Evolutionary conservation across 805 yeast genomes (phyloP).

Genomic region (Cyberlindnera xylosilytica): DNA sequence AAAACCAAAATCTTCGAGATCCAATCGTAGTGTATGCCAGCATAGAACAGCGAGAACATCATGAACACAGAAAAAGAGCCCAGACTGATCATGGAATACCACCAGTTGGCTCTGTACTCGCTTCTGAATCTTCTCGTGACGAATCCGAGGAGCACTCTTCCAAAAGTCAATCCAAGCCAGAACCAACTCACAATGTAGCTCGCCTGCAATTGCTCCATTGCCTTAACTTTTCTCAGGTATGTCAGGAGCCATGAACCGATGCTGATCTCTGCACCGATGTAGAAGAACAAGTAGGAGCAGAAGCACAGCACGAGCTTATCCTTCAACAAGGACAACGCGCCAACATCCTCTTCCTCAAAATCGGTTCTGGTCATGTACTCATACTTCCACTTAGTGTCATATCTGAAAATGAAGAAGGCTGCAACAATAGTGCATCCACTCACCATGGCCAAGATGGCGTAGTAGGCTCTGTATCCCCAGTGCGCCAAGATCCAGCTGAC

Average conservation of each 20-base stretch:
- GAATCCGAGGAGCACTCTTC: constrained; percentile 57
- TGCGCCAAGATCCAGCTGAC: constrained; percentile 42
- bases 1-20: constrained; percentile 25
- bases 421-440: constrained; percentile 23
- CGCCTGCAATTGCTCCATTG: constrained; percentile 42
- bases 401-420: constrained; percentile 43
- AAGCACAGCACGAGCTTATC: constrained; percentile 42
- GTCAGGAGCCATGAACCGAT: constrained; percentile 73
- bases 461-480: constrained; percentile 22
- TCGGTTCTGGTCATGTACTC: constrained; percentile 10
- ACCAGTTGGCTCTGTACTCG: constrained; percentile 38
- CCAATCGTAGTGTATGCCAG: constrained; percentile 7
- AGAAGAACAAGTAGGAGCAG: constrained; percentile 53
- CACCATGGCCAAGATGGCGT: constrained; percentile 6
- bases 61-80: constrained; percentile 25
- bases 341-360: constrained; percentile 12
- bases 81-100: constrained; percentile 35
- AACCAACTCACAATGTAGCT: constrained; percentile 68
- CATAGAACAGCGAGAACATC: constrained; percentile 10
- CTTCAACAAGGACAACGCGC: constrained; percentile 21
- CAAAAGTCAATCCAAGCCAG: constrained; percentile 70
- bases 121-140: constrained; percentile 45
- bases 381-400: constrained; percentile 38
- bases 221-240: constrained; percentile 52
- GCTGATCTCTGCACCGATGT: constrained; percentile 68